Percentiles rank a stretch among this genome's conserved stretches.
Conservation (phyloP, 495 filamentous ascomycete species). For the Immersiella caudata region DNA sequence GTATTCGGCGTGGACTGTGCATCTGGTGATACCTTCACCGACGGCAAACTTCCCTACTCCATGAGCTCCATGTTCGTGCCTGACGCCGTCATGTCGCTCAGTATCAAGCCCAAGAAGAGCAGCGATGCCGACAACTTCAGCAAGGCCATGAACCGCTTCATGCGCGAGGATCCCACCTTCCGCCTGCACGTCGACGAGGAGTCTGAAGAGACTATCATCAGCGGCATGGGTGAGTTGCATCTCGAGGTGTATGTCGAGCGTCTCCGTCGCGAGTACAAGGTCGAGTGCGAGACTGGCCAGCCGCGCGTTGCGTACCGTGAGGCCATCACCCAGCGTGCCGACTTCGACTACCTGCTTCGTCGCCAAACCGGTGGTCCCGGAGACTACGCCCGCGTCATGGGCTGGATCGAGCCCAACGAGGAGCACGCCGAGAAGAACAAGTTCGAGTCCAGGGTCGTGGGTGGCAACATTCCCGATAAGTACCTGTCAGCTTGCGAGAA, state of each 20-base stretch:
- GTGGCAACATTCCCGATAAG: constrained; percentile 93
- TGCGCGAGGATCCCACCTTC: constrained; percentile 98
- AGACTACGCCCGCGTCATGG: constrained; percentile 91
- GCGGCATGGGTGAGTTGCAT: constrained; percentile 97
- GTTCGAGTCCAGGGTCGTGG: constrained; percentile 84
- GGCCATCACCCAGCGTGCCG: constrained; percentile 74
- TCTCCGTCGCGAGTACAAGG: constrained; percentile 95
- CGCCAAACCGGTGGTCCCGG: constrained; percentile 96
- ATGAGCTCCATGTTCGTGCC: constrained; percentile 99
- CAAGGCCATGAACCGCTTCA: constrained; percentile 99
- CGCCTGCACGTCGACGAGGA: constrained; percentile 89
- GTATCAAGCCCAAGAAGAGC: constrained; percentile 93
- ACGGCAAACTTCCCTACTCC: constrained; percentile 87
- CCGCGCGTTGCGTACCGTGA: constrained; percentile 98
- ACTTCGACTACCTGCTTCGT: constrained; percentile 93
- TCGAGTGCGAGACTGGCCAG: constrained; percentile 92
- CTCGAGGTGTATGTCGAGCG: constrained; percentile 98
- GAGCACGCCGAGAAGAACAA: constrained; percentile 69
- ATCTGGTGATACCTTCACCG: constrained; percentile 97
- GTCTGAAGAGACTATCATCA: constrained; percentile 93
- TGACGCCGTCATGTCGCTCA: constrained; percentile 96
- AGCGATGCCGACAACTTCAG: constrained; percentile 94
- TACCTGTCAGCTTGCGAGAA: constrained; percentile 95
- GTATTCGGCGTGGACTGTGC: constrained; percentile 99
- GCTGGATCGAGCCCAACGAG: constrained; percentile 86